Evolutionary conservation across 441 rosid species (phyloP), one percentile per base, ranked within the genome.

Genomic region (Erodium moschatum): DNA sequence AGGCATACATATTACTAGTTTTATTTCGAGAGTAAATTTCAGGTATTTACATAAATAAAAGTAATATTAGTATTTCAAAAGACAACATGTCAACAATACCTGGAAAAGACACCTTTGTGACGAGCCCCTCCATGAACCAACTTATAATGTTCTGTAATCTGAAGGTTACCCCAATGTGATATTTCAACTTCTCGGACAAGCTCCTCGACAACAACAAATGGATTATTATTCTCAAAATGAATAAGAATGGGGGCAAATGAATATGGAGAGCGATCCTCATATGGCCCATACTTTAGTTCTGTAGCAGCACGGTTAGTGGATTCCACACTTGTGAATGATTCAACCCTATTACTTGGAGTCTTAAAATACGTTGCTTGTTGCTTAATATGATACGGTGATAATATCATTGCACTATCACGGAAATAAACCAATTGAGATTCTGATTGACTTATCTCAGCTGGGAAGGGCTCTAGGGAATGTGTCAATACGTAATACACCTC

Each of bases 161-260:
- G 99, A 79, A 95, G 65, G 78, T 80, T 95, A 54, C 99, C 99
- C 99, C 99, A 95, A 75, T 95, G 99, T 70, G 99, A 95, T 81
- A 91, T 81, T 79, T 95, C 99, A 61, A 95, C 81, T 75, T 92
- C 97, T 31, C 96, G 88, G 27, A 84, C 89, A 72, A 94, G 97
- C 82, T 95, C 99, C 87, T 91, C 95, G 69, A 95, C 99, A 77
- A 91, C 94, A 65, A 97, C 90, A 78, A 95, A 94, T 24, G 99
- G 96, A 80, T 84, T 82, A 81, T 92, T 95, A 75, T 92, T 92
- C 87, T 95, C 96, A 58, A 85, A 87, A 76, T 95, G 99, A 74
- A 95, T 70, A 62, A 85, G 79, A 70, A 95, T 73, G 2, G 99
- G 97, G 70, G 95, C 77, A 82, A 79, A 83, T 46, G 97, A 83